These are phyloP conservation scores for Leccinum fibrillosum DNA, from an alignment of 768 basidiomycete genomes.

Conservation along the genomic window DNA sequence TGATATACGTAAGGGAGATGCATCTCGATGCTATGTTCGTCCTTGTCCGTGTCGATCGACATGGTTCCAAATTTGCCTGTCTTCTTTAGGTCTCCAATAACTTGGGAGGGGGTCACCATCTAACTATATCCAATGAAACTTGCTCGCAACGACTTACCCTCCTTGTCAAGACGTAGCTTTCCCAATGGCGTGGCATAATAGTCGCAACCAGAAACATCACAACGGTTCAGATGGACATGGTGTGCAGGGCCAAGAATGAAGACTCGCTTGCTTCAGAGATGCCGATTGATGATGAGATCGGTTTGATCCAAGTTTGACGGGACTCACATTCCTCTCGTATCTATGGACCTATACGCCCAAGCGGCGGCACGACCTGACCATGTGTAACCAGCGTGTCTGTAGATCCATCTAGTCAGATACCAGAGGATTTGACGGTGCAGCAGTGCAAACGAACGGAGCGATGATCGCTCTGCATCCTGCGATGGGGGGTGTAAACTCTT, in stretches of 20 bases:
- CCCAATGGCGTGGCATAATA: conserved; percentile 87
- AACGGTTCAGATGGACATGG: conserved; percentile 81
- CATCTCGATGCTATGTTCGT: conserved; percentile 98
- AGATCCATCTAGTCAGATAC: conserved; percentile 7
- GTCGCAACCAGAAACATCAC: conserved; percentile 78
- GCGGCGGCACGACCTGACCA: conserved; percentile 94
- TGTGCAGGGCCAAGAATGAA: conserved; percentile 97
- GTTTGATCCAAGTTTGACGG: not conserved
- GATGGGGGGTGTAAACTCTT: conserved; percentile 63
- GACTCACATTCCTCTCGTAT: conserved; percentile 75
- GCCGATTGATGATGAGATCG: conserved; percentile 6
- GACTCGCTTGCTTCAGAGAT: conserved; percentile 68
- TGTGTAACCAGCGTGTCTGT: conserved; percentile 91
- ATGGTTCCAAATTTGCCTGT: conserved; percentile 61
- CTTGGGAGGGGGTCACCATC: conserved; percentile 13
- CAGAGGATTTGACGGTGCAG: not conserved
- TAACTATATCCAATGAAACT: not conserved
- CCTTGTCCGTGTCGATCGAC: conserved; percentile 70
- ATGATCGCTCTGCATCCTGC: conserved; percentile 82
- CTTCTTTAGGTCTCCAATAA: conserved; percentile 11
- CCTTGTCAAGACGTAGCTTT: conserved; percentile 69
- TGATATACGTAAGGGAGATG: conserved; percentile 90
- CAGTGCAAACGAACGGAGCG: conserved; percentile 68
- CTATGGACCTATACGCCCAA: conserved; percentile 93
- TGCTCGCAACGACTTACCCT: conserved; percentile 51